Evolutionary conservation across 805 yeast species (phyloP).

Genomic region (Candida dendrica): DNA sequence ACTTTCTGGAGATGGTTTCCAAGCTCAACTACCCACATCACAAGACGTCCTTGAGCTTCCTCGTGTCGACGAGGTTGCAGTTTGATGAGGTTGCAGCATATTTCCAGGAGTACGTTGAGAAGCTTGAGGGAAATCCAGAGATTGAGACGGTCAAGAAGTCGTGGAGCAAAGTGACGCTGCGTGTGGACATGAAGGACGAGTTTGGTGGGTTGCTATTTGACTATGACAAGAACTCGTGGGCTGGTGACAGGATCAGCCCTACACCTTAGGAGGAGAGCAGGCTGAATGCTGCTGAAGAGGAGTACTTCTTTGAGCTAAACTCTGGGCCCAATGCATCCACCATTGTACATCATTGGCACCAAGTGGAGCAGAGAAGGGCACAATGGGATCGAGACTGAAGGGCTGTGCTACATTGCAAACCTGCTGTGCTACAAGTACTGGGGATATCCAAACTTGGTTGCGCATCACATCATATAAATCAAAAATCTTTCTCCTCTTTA

Average conservation of each 20-base stretch:
- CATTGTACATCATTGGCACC: conserved; percentile 38
- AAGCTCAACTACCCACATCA: conserved; percentile 4
- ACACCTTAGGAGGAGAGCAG: conserved; percentile 7
- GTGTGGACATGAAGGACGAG: conserved; percentile 18
- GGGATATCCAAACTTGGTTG: conserved; percentile 42
- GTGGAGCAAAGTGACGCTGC: conserved; percentile 18
- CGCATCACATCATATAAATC: conserved; percentile 29
- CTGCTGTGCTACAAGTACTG: conserved; percentile 38
- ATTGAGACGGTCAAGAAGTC: neutral
- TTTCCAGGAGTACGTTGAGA: neutral
- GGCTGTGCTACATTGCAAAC: conserved; percentile 41
- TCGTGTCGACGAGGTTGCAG: conserved; percentile 6
- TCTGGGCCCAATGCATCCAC: conserved; percentile 28
- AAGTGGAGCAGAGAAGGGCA: conserved; percentile 41
- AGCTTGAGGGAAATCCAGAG: neutral
- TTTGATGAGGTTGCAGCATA: conserved; percentile 6
- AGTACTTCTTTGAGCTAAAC: conserved; percentile 10
- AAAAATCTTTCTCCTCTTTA: no score
- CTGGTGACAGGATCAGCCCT: conserved; percentile 20
- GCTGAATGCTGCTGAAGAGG: conserved; percentile 6
- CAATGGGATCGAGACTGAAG: conserved; percentile 51
- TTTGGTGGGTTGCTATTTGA: conserved; percentile 14
- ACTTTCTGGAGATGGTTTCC: conserved; percentile 9
- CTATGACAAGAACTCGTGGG: conserved; percentile 27
- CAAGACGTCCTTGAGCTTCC: conserved; percentile 11